A percentile compares a stretch with the other conserved stretches of the same genome.
Conservation (phyloP, 2,329 filamentous ascomycete species). For the Calonectria hawksworthii region DNA sequence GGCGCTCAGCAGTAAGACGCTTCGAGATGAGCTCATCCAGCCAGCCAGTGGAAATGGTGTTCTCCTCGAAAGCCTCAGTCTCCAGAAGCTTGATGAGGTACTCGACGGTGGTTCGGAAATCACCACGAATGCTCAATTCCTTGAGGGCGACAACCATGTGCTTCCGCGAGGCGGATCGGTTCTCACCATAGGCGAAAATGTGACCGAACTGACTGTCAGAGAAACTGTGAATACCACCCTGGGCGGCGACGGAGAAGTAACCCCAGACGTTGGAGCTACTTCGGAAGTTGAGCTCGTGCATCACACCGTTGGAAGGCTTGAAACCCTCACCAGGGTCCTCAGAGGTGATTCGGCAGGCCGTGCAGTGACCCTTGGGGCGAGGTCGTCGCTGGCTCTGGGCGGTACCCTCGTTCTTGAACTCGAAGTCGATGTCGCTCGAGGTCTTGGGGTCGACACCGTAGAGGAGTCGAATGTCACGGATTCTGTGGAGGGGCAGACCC, state of each 20-base stretch:
- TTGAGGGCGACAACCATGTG: constrained; percentile 99
- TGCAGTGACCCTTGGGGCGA: constrained; percentile 95
- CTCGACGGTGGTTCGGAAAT: constrained; percentile 98
- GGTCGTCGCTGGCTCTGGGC: constrained; percentile 89
- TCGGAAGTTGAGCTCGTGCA: constrained; percentile 99
- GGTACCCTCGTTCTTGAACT: constrained; percentile 91
- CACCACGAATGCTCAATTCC: constrained; percentile 98
- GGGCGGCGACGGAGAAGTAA: constrained; percentile 98
- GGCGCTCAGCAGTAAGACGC: constrained; percentile 95
- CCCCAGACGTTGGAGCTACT: constrained; percentile 99
- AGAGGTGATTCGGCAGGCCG: constrained; percentile 98
- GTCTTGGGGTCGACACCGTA: constrained; percentile 96
- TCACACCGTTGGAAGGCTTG: constrained; percentile 98
- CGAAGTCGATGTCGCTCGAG: constrained; percentile 91
- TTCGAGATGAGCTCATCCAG: constrained; percentile 98
- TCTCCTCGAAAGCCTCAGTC: constrained; percentile 97
- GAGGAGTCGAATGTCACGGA: constrained; percentile 94
- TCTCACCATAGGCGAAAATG: constrained; percentile 99
- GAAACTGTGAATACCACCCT: constrained; percentile 98
- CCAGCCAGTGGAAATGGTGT: constrained; percentile 99
- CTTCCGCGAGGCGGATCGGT: constrained; percentile 93
- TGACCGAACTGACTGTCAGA: constrained; percentile 99
- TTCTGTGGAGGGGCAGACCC: constrained; percentile 95
- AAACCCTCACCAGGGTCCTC: constrained; percentile 99
- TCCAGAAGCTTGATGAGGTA: constrained; percentile 99